phyloP scores from a whole-genome alignment of 176 grass and related monocot species.

The Juncus inflexus region DNA sequence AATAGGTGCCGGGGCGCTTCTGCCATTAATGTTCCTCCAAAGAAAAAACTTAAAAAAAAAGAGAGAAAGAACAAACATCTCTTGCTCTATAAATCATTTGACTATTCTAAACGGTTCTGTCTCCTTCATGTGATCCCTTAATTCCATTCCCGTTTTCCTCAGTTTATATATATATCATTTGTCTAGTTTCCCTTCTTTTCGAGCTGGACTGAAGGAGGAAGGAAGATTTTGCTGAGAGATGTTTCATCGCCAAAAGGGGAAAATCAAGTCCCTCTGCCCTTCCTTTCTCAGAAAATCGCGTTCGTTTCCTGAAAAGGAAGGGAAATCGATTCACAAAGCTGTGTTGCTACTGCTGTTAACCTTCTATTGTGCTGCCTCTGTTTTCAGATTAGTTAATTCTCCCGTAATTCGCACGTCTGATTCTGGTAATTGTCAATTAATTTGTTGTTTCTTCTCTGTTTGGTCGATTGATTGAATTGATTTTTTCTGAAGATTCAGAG shows the following conservation, averaged over 20 bases:
- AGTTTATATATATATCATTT: background rate
- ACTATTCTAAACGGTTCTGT: constrained; percentile 16
- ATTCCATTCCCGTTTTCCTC: background rate
- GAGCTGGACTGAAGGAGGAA: background rate
- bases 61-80: background rate
- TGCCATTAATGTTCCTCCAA: background rate
- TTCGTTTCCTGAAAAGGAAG: constrained; percentile 20
- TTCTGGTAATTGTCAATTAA: constrained; percentile 31
- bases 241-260: constrained; percentile 27
- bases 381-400: constrained; percentile 58
- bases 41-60: constrained; percentile 4
- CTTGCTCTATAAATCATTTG: background rate
- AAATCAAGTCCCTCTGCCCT: constrained; percentile 27
- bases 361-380: constrained; percentile 49
- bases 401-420: constrained; percentile 47
- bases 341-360: constrained; percentile 61
- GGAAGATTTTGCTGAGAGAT: constrained; percentile 19
- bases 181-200: background rate
- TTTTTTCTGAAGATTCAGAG: constrained; percentile 41
- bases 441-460: background rate
- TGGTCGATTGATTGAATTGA: background rate
- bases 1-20: constrained; percentile 16
- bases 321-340: constrained; percentile 26
- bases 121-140: constrained; percentile 15
- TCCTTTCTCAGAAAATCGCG: constrained; percentile 26